Base-by-base conservation (phyloP, 257 asterid species). In the Ligustrum vulgare region DNA sequence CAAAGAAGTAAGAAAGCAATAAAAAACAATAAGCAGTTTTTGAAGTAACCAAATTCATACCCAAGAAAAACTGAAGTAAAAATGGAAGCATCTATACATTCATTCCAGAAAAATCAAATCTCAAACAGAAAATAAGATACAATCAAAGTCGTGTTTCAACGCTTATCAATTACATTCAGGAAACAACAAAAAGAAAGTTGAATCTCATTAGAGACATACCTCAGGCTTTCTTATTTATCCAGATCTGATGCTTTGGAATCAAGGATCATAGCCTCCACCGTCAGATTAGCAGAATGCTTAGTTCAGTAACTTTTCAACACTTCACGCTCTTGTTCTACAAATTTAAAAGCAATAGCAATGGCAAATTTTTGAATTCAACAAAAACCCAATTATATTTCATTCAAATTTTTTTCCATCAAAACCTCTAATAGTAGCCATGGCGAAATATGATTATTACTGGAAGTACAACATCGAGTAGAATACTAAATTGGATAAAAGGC, bases 161-260 rank as follows among this genome's bases (percentile, higher is more conserved):
- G 51, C 51, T 43, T 8, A 34, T 34, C 36, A 34, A 34, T 3
- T 34, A 23, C 28, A 64, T 47, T 12, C 18, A 12, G n/a, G 28
- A 45, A 18, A 35, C 58, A 23, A 36, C n/a, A n/a, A n/a, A n/a
- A n/a, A n/a, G n/a, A n/a, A n/a, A n/a, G n/a, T n/a, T n/a, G n/a
- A n/a, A n/a, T 22, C 15, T 72, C 11, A 23, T 37, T 5, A 34
- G 74, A 60, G 31, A 41, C 13, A 77, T 82, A 94, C 99, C 88
- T 94, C 99, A 67, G 96, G 97, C 96, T 89, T 82, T 92, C 98
- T 83, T 94, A 98, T 82, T 91, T 94, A 82, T 94, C 99, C 28
- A 94, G 98, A 86, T 91, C 97, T 67, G 93, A 87, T 5, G 98
- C 98, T 78, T 87, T 88, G 72, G 99, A 92, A 70, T 92, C 99